Base-by-base conservation (phyloP, 2,329 filamentous ascomycete genomes). In the Neocucurbitaria cava region DNA sequence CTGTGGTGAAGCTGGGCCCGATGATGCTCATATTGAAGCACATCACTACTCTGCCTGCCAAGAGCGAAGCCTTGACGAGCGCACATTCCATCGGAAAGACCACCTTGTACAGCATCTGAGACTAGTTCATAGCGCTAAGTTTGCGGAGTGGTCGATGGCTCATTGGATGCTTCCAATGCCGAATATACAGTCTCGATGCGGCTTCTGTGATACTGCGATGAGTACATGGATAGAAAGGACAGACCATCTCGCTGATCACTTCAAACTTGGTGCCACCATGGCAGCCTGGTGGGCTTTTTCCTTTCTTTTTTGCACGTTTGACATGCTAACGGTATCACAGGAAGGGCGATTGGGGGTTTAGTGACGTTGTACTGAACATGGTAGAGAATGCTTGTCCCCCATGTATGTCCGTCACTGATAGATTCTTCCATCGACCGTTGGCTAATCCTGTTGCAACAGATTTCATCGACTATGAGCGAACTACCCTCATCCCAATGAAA, bases 121-220 rank as follows among this genome's bases (percentile, higher is more conserved):
- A n/a, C 46, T 70, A 3, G 66, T 71, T 4, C 68, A 71, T 26
- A 52, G 56, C 7, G 51, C 59, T 3, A 59, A 57, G 17, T 68
- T 62, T 18, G 50, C 55, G 1, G 59, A 62, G 13, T 86, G 59
- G 76, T 62, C 68, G 35, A 70, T 71, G 66, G 51, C 55, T 18
- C 46, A 50, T 11, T 71, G 68, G 66, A 69, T 58, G 53, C n/a
- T 64, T 7, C 59, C 66, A 13, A 68, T 62, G 59, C 59, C 64
- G 0, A 53, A 62, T 2, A 61, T 70, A 7, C 52, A 58, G 2
- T 60, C 64, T 1, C 49, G 60, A 23, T 71, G 68, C 41, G 68
- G 68, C 3, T 71, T 71, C 24, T 71, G 67, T 43, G 59, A 48
- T 2, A 38, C 55, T 4, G 55, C 46, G 1, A 64, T 71, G 57